Conservation (phyloP, 176 grass and related monocot genomes). For the Musa troglodytarum region DNA sequence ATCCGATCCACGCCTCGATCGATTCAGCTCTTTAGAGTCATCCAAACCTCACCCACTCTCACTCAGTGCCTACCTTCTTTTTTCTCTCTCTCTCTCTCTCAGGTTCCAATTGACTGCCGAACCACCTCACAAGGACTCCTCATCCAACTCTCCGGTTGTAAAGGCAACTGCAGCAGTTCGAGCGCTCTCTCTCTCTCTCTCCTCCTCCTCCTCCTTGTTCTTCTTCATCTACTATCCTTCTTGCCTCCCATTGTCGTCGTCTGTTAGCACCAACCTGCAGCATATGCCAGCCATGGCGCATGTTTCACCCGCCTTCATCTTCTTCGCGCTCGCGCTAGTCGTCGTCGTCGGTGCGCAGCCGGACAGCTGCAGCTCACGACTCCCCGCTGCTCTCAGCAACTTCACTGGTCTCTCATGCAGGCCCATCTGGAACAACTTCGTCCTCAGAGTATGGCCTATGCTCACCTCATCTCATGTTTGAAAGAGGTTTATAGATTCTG, state of each 20-base stretch:
- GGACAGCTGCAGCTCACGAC: conserved; percentile 44
- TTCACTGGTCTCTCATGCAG: conserved; percentile 68
- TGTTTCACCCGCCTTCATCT: conserved; percentile 26
- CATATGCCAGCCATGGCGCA: conserved; percentile 27
- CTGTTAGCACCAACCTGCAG: not conserved
- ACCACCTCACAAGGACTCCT: conserved; percentile 1
- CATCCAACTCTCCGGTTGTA: not conserved
- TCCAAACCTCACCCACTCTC: not conserved
- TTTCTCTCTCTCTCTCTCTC: not conserved
- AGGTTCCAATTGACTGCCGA: not conserved
- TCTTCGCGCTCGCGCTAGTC: conserved; percentile 15
- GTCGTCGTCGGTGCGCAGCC: conserved; percentile 30
- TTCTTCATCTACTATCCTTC: not conserved
- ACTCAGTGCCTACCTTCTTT: not conserved
- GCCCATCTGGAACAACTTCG: conserved; percentile 58
- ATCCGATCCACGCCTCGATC: not conserved
- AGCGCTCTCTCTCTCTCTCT: not conserved
- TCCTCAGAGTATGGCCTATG: conserved; percentile 8
- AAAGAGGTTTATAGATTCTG: not conserved
- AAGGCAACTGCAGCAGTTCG: not conserved
- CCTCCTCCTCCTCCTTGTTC: not conserved
- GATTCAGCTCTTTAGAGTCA: too few relatives aligned
- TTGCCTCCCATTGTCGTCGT: not conserved
- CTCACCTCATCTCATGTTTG: not conserved
- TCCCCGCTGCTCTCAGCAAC: conserved; percentile 48